Evolutionary conservation across 1,284 basidiomycete genomes (phyloP), one percentile per base, ranked within the genome.

Genomic region (Papiliotrema flavescens): DNA sequence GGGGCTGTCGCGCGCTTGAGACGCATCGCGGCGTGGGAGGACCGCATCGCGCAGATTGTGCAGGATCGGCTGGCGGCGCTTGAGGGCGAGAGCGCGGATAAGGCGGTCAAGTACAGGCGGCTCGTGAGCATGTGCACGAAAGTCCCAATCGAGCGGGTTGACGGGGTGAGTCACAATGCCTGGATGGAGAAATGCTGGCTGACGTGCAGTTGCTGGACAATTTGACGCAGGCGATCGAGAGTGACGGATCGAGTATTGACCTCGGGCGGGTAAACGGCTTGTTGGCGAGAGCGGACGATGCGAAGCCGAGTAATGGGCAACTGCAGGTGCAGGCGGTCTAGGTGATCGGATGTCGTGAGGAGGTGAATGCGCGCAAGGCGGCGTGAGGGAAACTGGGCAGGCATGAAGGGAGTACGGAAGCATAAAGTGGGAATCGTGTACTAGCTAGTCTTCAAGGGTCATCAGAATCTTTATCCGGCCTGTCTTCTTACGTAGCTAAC

Each of bases 51-150:
- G 65, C 80, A 83, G 55, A 69, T 94, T 49, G 82, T 94, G 69
- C 81, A 85, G 55, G 80, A 82, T 57, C 80, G 88, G 56, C 74
- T 95, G 54, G 80, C 82, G 62, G 82, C 82, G 39, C 75, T 95
- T 58, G 85, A 89, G 63, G 88, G 88, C 37, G 85, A 86, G 43
- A 87, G 85, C 68, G 86, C 87, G 15, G 88, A 88, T 74, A 90
- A 89, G 74, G 88, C 92, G 68, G 86, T 86, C 63, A 86, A 90
- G 76, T 96, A 90, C 78, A 87, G 90, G 76, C 90, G 86, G 76
- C 87, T 97, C 57, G 88, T 98, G 20, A 85, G 90, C 22, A 78
- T 95, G 51, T 95, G 91, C 73, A 90, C 91, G 7, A 88, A 89
- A 42, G 86, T 93, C 49, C 83, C 89, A 2, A 81, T 90, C 46